A percentile compares a stretch with the other conserved stretches of the same genome.
phyloP scores from a whole-genome alignment of 345 rosid genomes.

The Chamaenerion angustifolium region DNA sequence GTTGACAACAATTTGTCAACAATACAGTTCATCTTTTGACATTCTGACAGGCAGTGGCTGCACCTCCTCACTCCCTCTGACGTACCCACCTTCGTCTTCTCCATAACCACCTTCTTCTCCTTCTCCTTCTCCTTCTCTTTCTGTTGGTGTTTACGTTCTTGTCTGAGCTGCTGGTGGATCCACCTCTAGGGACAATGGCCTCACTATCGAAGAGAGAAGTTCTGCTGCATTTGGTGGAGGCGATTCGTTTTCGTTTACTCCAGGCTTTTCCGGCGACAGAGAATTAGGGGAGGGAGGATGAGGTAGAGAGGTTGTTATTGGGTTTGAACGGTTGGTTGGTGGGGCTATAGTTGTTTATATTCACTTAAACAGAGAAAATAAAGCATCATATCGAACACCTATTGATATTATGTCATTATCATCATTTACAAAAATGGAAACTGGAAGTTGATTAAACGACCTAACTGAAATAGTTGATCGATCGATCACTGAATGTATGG shows the following conservation, averaged over 20 bases:
- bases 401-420: no score
- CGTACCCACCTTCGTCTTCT: constrained; percentile 5
- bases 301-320: constrained; percentile 7
- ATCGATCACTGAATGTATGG: no score
- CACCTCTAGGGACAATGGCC: constrained; percentile 31
- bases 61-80: constrained; percentile 37
- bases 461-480: no score
- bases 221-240: constrained; percentile 12
- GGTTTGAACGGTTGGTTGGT: constrained; percentile 1
- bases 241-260: constrained; percentile 42
- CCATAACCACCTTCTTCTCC: constrained; percentile 1
- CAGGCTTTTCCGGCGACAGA: constrained; percentile 40
- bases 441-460: no score
- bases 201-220: constrained; percentile 33
- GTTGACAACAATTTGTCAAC: no score
- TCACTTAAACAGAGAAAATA: no score
- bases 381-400: no score
- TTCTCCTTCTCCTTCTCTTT: constrained; percentile 3
- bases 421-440: no score
- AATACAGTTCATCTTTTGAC: no score
- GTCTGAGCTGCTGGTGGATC: background rate
- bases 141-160: background rate
- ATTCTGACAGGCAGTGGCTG: constrained; percentile 52
- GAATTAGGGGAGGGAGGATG: constrained; percentile 23
- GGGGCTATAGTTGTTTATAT: no score